phyloP scores from a whole-genome alignment of 176 grass and related monocot species.

The Eleusine indica region DNA sequence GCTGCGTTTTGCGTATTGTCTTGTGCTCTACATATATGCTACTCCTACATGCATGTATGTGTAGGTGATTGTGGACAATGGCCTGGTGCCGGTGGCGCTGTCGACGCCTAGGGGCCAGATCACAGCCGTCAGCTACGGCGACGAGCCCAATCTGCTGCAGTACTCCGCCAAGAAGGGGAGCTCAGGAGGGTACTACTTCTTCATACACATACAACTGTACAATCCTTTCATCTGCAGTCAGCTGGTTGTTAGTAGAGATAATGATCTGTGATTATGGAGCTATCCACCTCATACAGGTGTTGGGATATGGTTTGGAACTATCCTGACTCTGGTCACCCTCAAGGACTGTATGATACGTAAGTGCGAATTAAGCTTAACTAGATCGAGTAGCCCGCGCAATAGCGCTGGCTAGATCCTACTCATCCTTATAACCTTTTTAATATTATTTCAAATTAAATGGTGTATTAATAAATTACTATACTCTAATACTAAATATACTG shows the following conservation, averaged over 20 bases:
- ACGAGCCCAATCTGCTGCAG: constrained; percentile 50
- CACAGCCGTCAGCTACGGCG: constrained; percentile 56
- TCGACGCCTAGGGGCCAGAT: constrained; percentile 58
- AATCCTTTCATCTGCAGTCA: too few species aligned
- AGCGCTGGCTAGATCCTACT: too few species aligned
- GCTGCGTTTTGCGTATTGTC: too few species aligned
- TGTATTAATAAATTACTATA: too few species aligned
- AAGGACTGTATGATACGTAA: constrained; percentile 44
- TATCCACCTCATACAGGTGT: constrained; percentile 3
- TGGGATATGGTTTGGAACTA: constrained; percentile 67
- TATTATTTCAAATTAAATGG: too few species aligned
- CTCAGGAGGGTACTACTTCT: constrained; percentile 37
- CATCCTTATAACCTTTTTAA: too few species aligned
- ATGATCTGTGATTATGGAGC: too few species aligned
- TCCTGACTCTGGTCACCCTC: constrained; percentile 11
- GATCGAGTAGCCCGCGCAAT: too few species aligned
- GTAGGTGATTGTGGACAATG: constrained; percentile 75
- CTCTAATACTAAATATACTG: too few species aligned
- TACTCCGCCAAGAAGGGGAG: background rate
- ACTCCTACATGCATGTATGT: background rate
- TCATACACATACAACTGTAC: too few species aligned
- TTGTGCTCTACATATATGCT: too few species aligned
- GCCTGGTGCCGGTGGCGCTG: constrained; percentile 60
- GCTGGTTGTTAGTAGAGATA: too few species aligned
- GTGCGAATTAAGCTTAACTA: constrained; percentile 1